Evolutionary conservation across 116 monocot genomes (phyloP), one percentile per base, ranked within the genome.

Genomic region (Trichopus zeylanicus): DNA sequence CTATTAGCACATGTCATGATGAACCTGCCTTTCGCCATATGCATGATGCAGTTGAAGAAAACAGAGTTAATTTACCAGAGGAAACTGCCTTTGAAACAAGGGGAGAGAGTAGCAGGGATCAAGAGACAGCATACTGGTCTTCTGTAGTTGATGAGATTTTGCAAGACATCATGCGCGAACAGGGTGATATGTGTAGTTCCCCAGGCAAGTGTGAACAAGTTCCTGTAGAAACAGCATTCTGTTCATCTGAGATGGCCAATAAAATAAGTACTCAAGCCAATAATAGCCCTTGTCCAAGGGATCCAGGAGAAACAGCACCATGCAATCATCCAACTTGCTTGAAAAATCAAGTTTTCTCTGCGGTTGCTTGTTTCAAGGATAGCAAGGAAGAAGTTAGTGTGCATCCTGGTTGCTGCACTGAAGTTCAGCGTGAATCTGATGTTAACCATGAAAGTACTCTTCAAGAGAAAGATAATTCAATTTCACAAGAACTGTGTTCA

Each of bases 11-110:
- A 21, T 48, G 32, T 55, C 15, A 18, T 59, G 26, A 26, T 63
- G 53, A 67, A 48, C 61, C 61, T 35, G 53, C 18, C 42, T 48
- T 22, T 37, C 5, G 60, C 38, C 46, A 66, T 48, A 60, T 48
- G 24, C 32, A 56, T 21, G 25, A 29, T 5, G 29, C 22, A 25
- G 53, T 49, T 20, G 61, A 68, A 48, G 46, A 55, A 23, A 35
- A 53, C 18, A 39, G 26, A 69, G 29, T 25, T 53, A 34, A 73
- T 27, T 26, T 66, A 26, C 42, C 32, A 3, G 51, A n/a, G 25
- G 35, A 27, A 42, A 38, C n/a, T 13, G 20, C 49, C 8, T 49
- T 54, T 25, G 6, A 55, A 29, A 15, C 27, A 12, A 51, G 16
- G 23, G 35, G n/a, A 51, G 15, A 16, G 31, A 28, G 2, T 62